phyloP scores from a whole-genome alignment of 768 basidiomycete species.

The Serendipita sp. region DNA sequence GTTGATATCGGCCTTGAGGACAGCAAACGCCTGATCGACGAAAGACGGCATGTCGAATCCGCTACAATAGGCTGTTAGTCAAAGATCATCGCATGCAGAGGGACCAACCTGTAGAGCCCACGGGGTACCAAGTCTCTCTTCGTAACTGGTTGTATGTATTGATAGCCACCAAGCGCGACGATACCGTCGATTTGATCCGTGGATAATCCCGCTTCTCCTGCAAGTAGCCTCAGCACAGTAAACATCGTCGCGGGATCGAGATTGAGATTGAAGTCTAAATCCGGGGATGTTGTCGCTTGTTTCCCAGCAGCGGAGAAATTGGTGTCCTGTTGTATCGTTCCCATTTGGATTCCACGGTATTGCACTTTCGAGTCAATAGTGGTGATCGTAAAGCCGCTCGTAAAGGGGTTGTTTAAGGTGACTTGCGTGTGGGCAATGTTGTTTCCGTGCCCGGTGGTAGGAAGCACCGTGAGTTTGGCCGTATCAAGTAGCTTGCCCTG shows the following conservation, averaged over 20 bases:
- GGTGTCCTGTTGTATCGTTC: slow-evolving; percentile 37
- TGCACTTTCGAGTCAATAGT: slow-evolving; percentile 43
- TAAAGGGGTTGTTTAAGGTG: slow-evolving; percentile 50
- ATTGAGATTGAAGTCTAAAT: slow-evolving; percentile 46
- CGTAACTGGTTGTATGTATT: slow-evolving; percentile 25
- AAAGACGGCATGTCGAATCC: slow-evolving; percentile 48
- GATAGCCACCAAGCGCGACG: slow-evolving; percentile 47
- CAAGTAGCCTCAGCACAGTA: slow-evolving; percentile 50
- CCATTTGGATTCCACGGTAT: slow-evolving; percentile 43
- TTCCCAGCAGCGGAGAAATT: slow-evolving; percentile 39
- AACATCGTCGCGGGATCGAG: slow-evolving; percentile 53
- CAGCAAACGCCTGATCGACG: slow-evolving; percentile 48
- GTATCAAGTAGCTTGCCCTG: slow-evolving; percentile 37
- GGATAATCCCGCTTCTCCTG: slow-evolving; percentile 44
- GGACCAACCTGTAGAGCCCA: slow-evolving; percentile 33
- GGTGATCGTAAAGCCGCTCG: slow-evolving; percentile 39
- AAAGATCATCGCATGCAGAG: neutral
- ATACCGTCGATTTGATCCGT: slow-evolving; percentile 49
- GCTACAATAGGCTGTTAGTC: slow-evolving; percentile 18
- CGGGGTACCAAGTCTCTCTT: neutral
- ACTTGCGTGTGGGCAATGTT: slow-evolving; percentile 54
- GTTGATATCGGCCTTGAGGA: slow-evolving; percentile 43
- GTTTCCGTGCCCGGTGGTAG: slow-evolving; percentile 41
- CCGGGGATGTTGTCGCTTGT: slow-evolving; percentile 38
- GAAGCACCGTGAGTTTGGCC: slow-evolving; percentile 43